Percentiles rank a stretch among this genome's conserved stretches.
phyloP scores from a whole-genome alignment of 164 flowering plant species.

The Paratinospora sagittata region DNA sequence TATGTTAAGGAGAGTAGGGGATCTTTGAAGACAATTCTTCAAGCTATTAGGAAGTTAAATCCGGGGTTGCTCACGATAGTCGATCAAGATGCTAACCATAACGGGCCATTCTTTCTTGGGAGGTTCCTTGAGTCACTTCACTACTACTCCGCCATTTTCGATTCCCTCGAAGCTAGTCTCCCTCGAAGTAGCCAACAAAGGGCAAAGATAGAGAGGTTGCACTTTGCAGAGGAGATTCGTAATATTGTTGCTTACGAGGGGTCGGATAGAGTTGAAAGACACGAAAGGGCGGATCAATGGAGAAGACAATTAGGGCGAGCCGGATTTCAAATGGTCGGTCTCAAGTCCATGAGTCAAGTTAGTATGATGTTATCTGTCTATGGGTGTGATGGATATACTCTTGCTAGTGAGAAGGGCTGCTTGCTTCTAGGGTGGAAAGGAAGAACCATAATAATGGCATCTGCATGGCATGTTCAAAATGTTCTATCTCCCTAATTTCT shows the following conservation, averaged over 20 bases:
- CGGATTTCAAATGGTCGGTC: slow-evolving; percentile 41
- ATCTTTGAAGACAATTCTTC: slow-evolving; percentile 46
- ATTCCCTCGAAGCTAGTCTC: slow-evolving; percentile 52
- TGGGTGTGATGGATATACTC: slow-evolving; percentile 53
- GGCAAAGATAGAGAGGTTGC: slow-evolving; percentile 41
- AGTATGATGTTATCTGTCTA: slow-evolving; percentile 44
- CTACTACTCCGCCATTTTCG: slow-evolving; percentile 56
- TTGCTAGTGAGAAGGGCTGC: slow-evolving; percentile 48
- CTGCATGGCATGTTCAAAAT: slow-evolving; percentile 46
- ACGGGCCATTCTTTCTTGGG: slow-evolving; percentile 66
- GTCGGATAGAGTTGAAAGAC: slow-evolving; percentile 45
- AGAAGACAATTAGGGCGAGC: slow-evolving; percentile 47
- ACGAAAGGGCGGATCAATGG: slow-evolving; percentile 61
- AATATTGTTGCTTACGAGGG: slow-evolving; percentile 53
- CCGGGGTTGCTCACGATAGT: slow-evolving; percentile 47
- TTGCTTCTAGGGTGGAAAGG: slow-evolving; percentile 67
- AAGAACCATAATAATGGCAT: slow-evolving; percentile 50
- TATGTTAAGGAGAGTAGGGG: slow-evolving; percentile 55
- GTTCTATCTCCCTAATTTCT: not conserved
- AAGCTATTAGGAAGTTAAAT: slow-evolving; percentile 41
- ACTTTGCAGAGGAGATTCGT: slow-evolving; percentile 47
- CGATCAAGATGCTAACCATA: slow-evolving; percentile 66
- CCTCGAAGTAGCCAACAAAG: slow-evolving; percentile 38
- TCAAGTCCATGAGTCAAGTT: slow-evolving; percentile 36
- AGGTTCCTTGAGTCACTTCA: slow-evolving; percentile 64